Percentiles rank a stretch among this genome's conserved stretches.
phyloP scores from a whole-genome alignment of 306 rosid genomes.

The Biancaea sappan region DNA sequence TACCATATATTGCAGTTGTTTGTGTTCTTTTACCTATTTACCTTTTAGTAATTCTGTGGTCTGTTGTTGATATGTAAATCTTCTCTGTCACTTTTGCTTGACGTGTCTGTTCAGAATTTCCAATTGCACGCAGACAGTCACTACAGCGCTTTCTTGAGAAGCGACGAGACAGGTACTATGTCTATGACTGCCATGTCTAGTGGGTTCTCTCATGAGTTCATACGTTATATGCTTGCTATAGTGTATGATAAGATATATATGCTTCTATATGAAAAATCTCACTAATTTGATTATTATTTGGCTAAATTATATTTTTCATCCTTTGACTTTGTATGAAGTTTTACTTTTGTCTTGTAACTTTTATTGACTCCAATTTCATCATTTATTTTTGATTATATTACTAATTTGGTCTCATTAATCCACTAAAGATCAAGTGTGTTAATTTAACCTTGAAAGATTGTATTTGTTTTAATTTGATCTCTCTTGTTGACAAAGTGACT shows the following conservation, averaged over 20 bases:
- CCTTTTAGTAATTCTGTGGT: background rate
- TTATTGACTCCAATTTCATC: background rate
- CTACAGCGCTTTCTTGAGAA: conserved; percentile 82
- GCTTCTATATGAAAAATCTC: background rate
- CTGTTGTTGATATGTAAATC: background rate
- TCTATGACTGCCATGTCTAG: background rate
- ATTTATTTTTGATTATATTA: too few relatives aligned
- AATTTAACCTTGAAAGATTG: too few relatives aligned
- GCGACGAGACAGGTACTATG: conserved; percentile 61
- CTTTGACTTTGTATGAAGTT: background rate
- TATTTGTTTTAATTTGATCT: too few relatives aligned
- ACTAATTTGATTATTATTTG: background rate
- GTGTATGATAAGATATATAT: background rate
- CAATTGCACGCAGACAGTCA: conserved; percentile 76
- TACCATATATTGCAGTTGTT: background rate
- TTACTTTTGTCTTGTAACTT: background rate
- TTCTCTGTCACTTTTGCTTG: conserved; percentile 23
- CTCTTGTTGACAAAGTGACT: too few relatives aligned
- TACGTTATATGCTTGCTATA: background rate
- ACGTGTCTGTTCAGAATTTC: conserved; percentile 57
- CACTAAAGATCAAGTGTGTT: too few relatives aligned
- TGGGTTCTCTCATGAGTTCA: conserved; percentile 6
- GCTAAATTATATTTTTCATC: background rate
- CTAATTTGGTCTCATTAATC: too few relatives aligned
- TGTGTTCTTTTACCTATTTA: conserved; percentile 4